Evolutionary conservation across 768 basidiomycete species (phyloP), one percentile per base, ranked within the genome.

Genomic region (Austroboletus eburneus): DNA sequence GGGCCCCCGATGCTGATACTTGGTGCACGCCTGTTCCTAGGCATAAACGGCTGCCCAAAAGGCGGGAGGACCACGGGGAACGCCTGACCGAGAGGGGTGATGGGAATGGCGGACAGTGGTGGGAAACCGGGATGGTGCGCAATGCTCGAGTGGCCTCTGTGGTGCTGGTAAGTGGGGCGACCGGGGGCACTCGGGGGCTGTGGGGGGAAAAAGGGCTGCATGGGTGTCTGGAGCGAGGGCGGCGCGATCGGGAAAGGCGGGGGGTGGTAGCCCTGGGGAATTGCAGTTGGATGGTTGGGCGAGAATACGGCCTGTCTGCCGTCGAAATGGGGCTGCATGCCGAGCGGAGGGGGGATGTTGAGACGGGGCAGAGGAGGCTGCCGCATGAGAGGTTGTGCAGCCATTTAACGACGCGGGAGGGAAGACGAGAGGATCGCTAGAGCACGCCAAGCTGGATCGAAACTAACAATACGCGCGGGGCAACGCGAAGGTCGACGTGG

Each of bases 1-100:
- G 90, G 90, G 7, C 90, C 90, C 12, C 90, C 90, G 34, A 86
- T 79, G 61, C 83, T 87, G 36, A 85, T 52, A 52, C 77, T 78
- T 14, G 75, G 76, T 46, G 86, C 78, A 35, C 87, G 75, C 62
- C 84, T 74, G 59, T 74, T 85, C 45, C 85, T 70, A 23, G 76
- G 78, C 7, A 77, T 75, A 54, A 80, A 83, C 3, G 77, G 80
- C 45, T 74, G 74, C 14, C 63, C 64, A 33, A 63, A 71, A 21
- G 64, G 72, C 49, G 69, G 72, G 1, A 74, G 56, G 57, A 77
- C 69, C 50, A 83, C 68, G 2, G 83, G 70, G 61, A 84, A 79
- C 54, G 73, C 76, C 49, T 75, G 69, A n/a, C 69, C 65, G 23
- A 85, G 67, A 33, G 86, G 84, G 20, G 84, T 83, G 48, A 80